phyloP scores from a whole-genome alignment of 2,329 filamentous ascomycete species.

The Curvularia lunata region DNA sequence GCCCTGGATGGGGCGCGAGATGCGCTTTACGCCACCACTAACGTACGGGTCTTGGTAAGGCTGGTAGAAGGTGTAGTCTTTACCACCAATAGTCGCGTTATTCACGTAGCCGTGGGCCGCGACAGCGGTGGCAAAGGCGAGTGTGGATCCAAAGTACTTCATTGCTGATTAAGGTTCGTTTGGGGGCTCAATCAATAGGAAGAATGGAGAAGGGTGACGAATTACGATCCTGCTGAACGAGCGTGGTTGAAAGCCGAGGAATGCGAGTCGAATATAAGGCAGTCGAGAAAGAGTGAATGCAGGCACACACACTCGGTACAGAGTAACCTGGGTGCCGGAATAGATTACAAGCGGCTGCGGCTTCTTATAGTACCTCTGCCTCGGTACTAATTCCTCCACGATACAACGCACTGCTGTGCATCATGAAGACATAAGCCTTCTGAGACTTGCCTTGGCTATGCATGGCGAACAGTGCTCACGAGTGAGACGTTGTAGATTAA shows the following conservation, averaged over 20 bases:
- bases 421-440: not conserved
- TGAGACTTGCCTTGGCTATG: not conserved
- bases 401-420: not conserved
- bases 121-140: slow-evolving; percentile 38
- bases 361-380: slow-evolving; percentile 25
- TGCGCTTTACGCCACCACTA: slow-evolving; percentile 49
- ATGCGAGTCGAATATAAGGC: slow-evolving; percentile 22
- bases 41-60: slow-evolving; percentile 46
- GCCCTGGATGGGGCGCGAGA: slow-evolving; percentile 64
- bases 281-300: slow-evolving; percentile 15
- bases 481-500: slow-evolving; percentile 40
- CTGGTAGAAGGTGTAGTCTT: slow-evolving; percentile 45
- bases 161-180: slow-evolving; percentile 24
- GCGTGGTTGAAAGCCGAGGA: slow-evolving; percentile 7
- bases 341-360: slow-evolving; percentile 25
- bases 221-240: not conserved
- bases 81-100: slow-evolving; percentile 43
- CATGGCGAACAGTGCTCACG: slow-evolving; percentile 34
- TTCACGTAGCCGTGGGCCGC: slow-evolving; percentile 47
- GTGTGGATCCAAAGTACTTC: slow-evolving; percentile 41
- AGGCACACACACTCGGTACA: slow-evolving; percentile 26
- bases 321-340: slow-evolving; percentile 24
- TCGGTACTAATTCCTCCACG: slow-evolving; percentile 26
- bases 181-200: slow-evolving; percentile 1
- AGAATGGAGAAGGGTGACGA: not conserved